Evolutionary conservation across 2,329 filamentous ascomycete genomes (phyloP).

Genomic region (Nothophaeocryptopus gaeumannii): DNA sequence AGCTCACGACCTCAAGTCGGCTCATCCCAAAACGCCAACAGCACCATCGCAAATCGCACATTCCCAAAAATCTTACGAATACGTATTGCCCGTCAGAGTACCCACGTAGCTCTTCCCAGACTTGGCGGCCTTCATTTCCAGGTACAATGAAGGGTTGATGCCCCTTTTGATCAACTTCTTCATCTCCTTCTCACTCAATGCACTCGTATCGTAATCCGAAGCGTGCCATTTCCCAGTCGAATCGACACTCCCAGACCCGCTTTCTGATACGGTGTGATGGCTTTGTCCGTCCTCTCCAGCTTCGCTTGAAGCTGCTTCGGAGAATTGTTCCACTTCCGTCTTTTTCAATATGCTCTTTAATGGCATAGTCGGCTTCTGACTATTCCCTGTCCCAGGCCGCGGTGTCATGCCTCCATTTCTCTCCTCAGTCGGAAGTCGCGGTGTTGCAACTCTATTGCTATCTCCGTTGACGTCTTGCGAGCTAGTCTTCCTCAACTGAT

Average conservation of each 20-base stretch:
- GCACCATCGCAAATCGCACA: background rate
- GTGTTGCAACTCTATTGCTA: no score
- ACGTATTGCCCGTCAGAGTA: conserved; percentile 31
- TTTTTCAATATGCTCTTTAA: conserved; percentile 19
- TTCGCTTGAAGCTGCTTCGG: conserved; percentile 28
- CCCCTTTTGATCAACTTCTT: conserved; percentile 47
- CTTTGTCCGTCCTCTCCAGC: conserved; percentile 20
- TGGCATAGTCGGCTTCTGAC: background rate
- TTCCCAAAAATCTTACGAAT: conserved; percentile 5
- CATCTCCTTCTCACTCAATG: conserved; percentile 41
- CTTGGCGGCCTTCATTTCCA: conserved; percentile 48
- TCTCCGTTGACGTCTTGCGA: no score
- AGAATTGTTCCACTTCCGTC: conserved; percentile 28
- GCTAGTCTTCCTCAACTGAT: no score
- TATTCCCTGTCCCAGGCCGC: background rate
- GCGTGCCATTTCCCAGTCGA: conserved; percentile 37
- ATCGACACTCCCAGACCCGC: conserved; percentile 8
- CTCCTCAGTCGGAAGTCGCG: background rate
- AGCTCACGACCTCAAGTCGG: background rate
- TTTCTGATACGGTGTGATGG: conserved; percentile 26
- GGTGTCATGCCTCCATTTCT: background rate
- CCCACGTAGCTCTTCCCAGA: conserved; percentile 36
- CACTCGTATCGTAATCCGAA: conserved; percentile 40
- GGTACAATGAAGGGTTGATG: conserved; percentile 46
- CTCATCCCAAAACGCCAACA: background rate